Conservation (phyloP, 139 green algal species). For the Chlamydomonas schloesseri region DNA sequence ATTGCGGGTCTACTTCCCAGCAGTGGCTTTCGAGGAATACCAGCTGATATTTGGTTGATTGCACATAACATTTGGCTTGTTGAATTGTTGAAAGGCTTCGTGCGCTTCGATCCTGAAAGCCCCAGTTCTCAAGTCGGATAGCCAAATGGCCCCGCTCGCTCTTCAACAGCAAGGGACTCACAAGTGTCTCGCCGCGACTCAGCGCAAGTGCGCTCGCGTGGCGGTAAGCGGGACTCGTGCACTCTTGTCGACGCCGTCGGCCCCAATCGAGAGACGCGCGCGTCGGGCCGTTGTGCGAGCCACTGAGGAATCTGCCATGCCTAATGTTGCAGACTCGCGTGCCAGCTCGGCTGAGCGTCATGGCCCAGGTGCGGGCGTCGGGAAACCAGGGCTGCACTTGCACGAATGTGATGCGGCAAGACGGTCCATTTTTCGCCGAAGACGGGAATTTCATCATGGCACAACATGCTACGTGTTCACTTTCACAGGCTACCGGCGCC, state of each 20-base stretch:
- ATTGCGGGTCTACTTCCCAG: too few relatives aligned
- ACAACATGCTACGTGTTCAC: neutral
- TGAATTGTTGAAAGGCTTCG: too few relatives aligned
- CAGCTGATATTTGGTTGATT: too few relatives aligned
- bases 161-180: neutral
- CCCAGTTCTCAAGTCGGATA: neutral
- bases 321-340: neutral
- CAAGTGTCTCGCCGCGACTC: neutral
- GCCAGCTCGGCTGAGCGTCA: neutral
- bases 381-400: neutral
- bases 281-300: too few relatives aligned
- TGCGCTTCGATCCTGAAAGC: neutral
- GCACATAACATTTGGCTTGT: neutral
- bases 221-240: neutral
- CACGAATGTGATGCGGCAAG: neutral
- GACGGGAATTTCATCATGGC: neutral
- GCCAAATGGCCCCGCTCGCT: conserved; percentile 11
- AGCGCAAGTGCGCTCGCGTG: neutral
- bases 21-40: too few relatives aligned
- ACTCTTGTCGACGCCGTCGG: neutral
- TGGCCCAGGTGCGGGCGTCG: conserved; percentile 21
- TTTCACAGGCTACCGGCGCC: conserved; percentile 16
- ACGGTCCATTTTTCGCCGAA: too few relatives aligned
- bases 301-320: neutral
- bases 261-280: neutral